phyloP scores from a whole-genome alignment of 140 eudicot species.

The Ambrosia hybrid region DNA sequence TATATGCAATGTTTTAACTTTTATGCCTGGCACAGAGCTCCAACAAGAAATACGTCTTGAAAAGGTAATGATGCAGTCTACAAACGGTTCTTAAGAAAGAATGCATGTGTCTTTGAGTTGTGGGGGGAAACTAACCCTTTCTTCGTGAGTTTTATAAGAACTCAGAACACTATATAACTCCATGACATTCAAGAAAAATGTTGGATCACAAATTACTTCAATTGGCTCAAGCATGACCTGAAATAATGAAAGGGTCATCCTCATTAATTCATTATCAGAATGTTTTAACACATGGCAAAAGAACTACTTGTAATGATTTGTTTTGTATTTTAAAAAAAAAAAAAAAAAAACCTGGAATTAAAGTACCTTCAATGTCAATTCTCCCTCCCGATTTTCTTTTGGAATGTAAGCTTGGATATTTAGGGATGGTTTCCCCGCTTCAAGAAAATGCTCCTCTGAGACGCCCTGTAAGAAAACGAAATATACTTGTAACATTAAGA shows the following conservation, averaged over 20 bases:
- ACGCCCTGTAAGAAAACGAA: conserved; percentile 39
- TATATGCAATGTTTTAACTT: no score
- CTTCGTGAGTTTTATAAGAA: conserved; percentile 48
- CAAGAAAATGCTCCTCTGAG: conserved; percentile 32
- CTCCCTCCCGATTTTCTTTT: conserved; percentile 41
- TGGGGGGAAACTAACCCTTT: conserved; percentile 50
- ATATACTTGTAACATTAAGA: conserved; percentile 14
- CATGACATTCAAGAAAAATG: conserved; percentile 46
- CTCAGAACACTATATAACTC: conserved; percentile 49
- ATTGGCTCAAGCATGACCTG: conserved; percentile 76
- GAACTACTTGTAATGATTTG: conserved; percentile 14
- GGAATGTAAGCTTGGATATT: conserved; percentile 60
- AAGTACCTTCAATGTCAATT: conserved; percentile 55
- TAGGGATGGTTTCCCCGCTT: conserved; percentile 43
- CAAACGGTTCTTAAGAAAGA: conserved; percentile 7
- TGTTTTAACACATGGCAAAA: conserved; percentile 9
- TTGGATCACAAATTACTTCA: conserved; percentile 60
- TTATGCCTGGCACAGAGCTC: background rate
- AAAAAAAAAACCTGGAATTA: conserved; percentile 10
- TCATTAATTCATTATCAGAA: conserved; percentile 23
- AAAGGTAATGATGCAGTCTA: conserved; percentile 8
- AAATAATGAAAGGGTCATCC: conserved; percentile 24
- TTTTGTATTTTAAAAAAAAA: conserved; percentile 14
- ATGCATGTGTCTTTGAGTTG: conserved; percentile 2
- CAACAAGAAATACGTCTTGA: conserved; percentile 9